These are phyloP conservation scores for Leishmania tarentolae DNA, from an alignment of 208 protist genomes.

Conservation along the genomic window DNA sequence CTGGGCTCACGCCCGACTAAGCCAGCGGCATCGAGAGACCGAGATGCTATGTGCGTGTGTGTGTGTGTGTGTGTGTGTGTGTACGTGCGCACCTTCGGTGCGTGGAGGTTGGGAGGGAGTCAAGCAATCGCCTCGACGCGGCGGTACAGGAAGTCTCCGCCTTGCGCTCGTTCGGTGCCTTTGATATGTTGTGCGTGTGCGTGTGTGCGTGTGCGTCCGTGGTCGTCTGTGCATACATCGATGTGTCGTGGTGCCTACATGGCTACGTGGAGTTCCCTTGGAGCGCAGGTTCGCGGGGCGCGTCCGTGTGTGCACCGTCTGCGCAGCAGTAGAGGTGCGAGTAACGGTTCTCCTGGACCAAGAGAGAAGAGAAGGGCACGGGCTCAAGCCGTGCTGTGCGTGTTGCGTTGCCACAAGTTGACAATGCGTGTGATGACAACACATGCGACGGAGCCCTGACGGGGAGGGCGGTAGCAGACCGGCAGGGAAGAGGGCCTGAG, in stretches of 20 bases:
- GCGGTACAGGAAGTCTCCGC: neutral
- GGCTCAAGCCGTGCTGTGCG: neutral
- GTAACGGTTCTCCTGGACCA: neutral
- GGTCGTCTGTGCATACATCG: neutral
- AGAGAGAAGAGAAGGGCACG: neutral
- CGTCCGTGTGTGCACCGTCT: neutral
- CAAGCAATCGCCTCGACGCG: neutral
- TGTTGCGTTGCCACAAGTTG: neutral
- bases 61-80: neutral
- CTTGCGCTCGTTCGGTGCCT: neutral
- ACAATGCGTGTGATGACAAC: neutral
- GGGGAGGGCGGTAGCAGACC: neutral
- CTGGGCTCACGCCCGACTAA: constrained; percentile 86
- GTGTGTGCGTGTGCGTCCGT: neutral
- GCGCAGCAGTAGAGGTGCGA: too few relatives aligned
- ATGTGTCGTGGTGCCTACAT: too few relatives aligned
- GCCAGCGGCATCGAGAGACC: neutral
- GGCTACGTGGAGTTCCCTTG: too few relatives aligned
- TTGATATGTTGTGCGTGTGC: neutral
- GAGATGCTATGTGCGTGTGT: neutral
- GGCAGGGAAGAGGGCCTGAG: neutral
- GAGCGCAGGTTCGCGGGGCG: too few relatives aligned
- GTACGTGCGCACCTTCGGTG: neutral
- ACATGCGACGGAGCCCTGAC: neutral
- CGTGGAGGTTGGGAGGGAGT: neutral